Evolutionary conservation across 129 eudicot genomes (phyloP), one percentile per base, ranked within the genome.

Genomic region (Daucus carota): DNA sequence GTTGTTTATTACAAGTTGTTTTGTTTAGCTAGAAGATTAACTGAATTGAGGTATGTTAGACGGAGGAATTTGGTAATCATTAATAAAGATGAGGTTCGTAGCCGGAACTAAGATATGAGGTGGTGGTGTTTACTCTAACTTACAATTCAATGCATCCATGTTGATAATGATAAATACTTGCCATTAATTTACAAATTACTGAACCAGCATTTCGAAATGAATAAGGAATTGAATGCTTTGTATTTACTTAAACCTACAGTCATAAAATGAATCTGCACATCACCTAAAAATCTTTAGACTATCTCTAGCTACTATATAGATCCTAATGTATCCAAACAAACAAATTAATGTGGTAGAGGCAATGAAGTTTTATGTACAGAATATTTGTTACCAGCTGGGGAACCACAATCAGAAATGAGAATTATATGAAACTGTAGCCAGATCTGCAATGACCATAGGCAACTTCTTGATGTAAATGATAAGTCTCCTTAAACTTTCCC

Each of bases 401-500:
- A 20, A n/a, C 52, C 69, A 3, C 81, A 80, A 73, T 41, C 89
- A 80, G 43, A 68, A 86, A 69, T 75, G 84, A 70, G 87, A 83
- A 82, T 91, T 86, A 66, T 83, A 85, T 33, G 94, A 78, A 44
- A 85, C 79, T 52, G 77, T 65, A 20, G 66, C 46, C 1, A 76
- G 82, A 80, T 91, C 89, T 63, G 88, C 87, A 76, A 88, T 82
- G 16, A 86, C 43, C 32, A 82, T 81, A 68, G 97, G 94, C 79
- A 91, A 71, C 79, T 85, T 86, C 14, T 87, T 84, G 17, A 91
- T 70, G 74, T 83, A 88, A 76, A 81, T 76, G 46, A 86, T n/a
- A 24, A 91, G 88, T 79, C 97, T 85, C 84, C 85, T 85, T 74
- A 88, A 69, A 83, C 84, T 91, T 57, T 91, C 92, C 85, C 78